Conservation (phyloP, 2,329 filamentous ascomycete species). For the Corynespora cassiicola region DNA sequence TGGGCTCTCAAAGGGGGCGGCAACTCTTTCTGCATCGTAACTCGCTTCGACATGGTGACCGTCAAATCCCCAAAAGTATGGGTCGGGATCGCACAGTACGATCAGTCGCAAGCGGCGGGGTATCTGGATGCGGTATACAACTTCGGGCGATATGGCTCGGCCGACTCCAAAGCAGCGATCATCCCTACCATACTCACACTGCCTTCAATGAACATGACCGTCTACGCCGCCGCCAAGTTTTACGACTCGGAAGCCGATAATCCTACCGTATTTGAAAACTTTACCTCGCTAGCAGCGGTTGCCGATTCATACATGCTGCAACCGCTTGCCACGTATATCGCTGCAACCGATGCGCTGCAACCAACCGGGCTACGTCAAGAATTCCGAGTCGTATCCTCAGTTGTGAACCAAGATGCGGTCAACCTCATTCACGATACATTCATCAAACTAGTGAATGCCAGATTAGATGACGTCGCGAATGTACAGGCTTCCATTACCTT, state of each 20-base stretch:
- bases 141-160: conserved; percentile 22
- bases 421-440: conserved; percentile 23
- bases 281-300: conserved; percentile 20
- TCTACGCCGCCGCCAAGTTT: conserved; percentile 23
- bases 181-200: conserved; percentile 24
- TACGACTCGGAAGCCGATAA: conserved; percentile 23
- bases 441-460: conserved; percentile 10
- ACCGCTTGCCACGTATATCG: conserved; percentile 17
- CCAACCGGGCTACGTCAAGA: conserved; percentile 20
- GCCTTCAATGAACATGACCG: conserved; percentile 15
- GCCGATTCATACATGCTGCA: conserved; percentile 20
- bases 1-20: conserved; percentile 23
- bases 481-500: conserved; percentile 20
- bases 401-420: conserved; percentile 20
- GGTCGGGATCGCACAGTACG: conserved; percentile 21
- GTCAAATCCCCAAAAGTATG: conserved; percentile 17
- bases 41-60: conserved; percentile 3
- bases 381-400: conserved; percentile 20
- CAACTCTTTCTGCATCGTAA: conserved; percentile 5
- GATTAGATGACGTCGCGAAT: conserved; percentile 8
- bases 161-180: conserved; percentile 25
- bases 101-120: conserved; percentile 13
- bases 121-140: conserved; percentile 28
- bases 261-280: conserved; percentile 22
- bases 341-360: conserved; percentile 15